A percentile compares a stretch with the other conserved stretches of the same genome.
Conservation (phyloP, 2,329 filamentous ascomycete species). For the Chaetomiaceae sp. region DNA sequence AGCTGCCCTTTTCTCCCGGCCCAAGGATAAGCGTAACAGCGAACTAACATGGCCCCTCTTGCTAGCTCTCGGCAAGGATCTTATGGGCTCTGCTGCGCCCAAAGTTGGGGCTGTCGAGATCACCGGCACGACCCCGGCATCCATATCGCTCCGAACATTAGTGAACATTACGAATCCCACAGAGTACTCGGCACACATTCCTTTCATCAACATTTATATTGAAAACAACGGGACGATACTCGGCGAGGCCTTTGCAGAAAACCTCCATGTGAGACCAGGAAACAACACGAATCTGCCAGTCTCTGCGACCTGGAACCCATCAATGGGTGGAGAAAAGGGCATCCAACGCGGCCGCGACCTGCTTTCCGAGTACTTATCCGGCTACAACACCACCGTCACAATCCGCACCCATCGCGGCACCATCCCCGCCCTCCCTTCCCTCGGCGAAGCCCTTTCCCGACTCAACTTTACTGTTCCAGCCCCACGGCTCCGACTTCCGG, state of each 20-base stretch:
- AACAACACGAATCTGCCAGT: conserved; percentile 67
- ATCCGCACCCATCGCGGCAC: conserved; percentile 65
- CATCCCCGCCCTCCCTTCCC: conserved; percentile 66
- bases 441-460: conserved; percentile 68
- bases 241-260: conserved; percentile 65
- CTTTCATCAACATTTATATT: conserved; percentile 72
- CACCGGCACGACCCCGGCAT: conserved; percentile 64
- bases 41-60: conserved; percentile 28
- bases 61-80: conserved; percentile 56
- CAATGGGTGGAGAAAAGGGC: conserved; percentile 54
- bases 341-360: conserved; percentile 62
- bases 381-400: conserved; percentile 76
- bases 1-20: conserved; percentile 6
- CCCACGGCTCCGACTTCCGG: conserved; percentile 60
- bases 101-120: conserved; percentile 68
- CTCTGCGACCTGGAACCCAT: conserved; percentile 69
- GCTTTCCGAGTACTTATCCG: conserved; percentile 81
- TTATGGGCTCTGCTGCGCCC: conserved; percentile 48
- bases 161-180: conserved; percentile 91
- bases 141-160: conserved; percentile 63
- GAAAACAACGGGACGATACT: conserved; percentile 68
- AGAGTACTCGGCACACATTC: conserved; percentile 75
- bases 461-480: conserved; percentile 68
- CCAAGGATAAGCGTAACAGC: conserved; percentile 1
- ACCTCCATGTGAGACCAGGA: conserved; percentile 62